Base-by-base conservation (phyloP, 495 filamentous ascomycete genomes). In the Cenococcum geophilum region DNA sequence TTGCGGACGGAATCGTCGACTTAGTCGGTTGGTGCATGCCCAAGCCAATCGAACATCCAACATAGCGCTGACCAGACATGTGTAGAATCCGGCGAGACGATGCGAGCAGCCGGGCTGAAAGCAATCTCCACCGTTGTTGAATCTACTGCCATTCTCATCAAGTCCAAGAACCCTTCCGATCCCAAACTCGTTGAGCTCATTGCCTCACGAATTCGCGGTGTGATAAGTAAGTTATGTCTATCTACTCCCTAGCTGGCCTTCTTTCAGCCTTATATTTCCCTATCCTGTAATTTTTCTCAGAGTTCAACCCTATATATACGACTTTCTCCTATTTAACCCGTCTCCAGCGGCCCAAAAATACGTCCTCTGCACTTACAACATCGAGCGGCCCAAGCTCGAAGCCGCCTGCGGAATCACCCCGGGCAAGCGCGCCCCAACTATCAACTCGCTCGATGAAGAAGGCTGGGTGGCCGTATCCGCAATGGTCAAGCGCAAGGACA, bases 1-100 rank as follows among this genome's bases (percentile, higher is more conserved):
- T 97, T 37, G 93, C 93, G 20, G 91, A 97, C 73, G 93, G 93
- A 36, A 95, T 98, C 73, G 91, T 98, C 23, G 95, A 98, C 77
- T 82, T 98, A 60, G 93, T 98, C 71, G 92, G 92, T 96, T 70
- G 64, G 85, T 22, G 5, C 14, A 43, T 18, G 55, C 20, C 21
- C 18, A 23, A 9, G 3, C 0, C 20, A 32, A 6, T 6, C 27
- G 6, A 6, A 2, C 6, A 2, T 6, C 6, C 6, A 32, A 32
- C 27, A 32, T 32, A 32, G 27, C 27, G 0, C 32, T 43, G 48
- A 56, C 18, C 4, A 22, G 35, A 37, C 14, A 5, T 18, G 27
- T 45, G 21, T 61, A 96, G 93, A 98, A 82, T 98, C 93, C 40
- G 93, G 93, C 52, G 92, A 97, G 71, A 98, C 93, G 11, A 98